Conservation (phyloP, 2,329 filamentous ascomycete species). For the Botrytis squamosa region DNA sequence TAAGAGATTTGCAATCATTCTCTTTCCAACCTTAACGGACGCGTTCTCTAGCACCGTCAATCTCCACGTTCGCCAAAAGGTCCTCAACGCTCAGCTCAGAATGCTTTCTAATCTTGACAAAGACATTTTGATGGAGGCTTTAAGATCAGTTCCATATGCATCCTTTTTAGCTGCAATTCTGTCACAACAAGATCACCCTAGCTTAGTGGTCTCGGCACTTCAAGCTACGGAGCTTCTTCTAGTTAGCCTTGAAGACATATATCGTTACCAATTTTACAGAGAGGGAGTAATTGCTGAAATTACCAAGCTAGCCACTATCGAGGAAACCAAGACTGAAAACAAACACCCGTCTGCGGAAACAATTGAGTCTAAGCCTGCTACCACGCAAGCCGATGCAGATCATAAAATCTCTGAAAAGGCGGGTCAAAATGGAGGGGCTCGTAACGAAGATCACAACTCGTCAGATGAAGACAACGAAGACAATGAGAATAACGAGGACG, state of each 20-base stretch:
- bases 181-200: constrained; percentile 89
- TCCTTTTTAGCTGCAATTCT: constrained; percentile 94
- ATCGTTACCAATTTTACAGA: constrained; percentile 94
- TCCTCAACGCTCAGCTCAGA: constrained; percentile 91
- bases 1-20: constrained; percentile 85
- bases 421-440: constrained; percentile 40
- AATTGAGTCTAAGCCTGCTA: constrained; percentile 27
- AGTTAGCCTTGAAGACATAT: constrained; percentile 79
- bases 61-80: constrained; percentile 88
- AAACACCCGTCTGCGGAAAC: constrained; percentile 29
- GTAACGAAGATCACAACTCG: constrained; percentile 48
- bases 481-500: constrained; percentile 48
- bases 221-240: constrained; percentile 88
- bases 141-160: constrained; percentile 87
- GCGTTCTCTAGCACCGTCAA: constrained; percentile 98
- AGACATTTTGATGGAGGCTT: constrained; percentile 77
- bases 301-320: constrained; percentile 64
- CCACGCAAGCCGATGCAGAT: constrained; percentile 38
- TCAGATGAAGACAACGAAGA: constrained; percentile 42
- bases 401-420: constrained; percentile 38
- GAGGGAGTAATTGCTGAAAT: constrained; percentile 96
- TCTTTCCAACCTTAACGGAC: constrained; percentile 92
- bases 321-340: constrained; percentile 23
- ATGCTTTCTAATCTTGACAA: constrained; percentile 96
- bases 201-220: constrained; percentile 80